Base-by-base conservation (phyloP, 345 rosid genomes). In the Geranium brycei region DNA sequence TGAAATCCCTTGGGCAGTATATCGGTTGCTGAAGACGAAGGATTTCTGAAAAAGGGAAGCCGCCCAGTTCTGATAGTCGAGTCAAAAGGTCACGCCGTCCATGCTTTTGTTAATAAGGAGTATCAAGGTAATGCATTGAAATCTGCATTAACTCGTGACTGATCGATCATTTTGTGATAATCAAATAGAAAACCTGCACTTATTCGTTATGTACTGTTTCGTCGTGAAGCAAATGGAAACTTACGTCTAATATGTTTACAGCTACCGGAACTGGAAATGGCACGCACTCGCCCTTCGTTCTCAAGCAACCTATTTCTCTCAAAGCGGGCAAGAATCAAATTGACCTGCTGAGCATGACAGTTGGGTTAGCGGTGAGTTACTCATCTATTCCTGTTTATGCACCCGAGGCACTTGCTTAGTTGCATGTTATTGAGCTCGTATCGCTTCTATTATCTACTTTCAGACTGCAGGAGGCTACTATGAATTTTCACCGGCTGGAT, bases 21-120 rank as follows among this genome's bases (percentile, higher is more conserved):
- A 68, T 64, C 60, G 66, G 82, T 87, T 47, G 75, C 40, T 58
- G 78, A 74, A 69, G 71, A 78, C 67, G 96, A 87, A 77, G 73
- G 77, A 65, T 84, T 70, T 80, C 69, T 86, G 60, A 82, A 79
- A 79, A 79, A 77, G 30, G 86, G 88, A 75, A 78, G 74, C 66
- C 65, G 17, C 17, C 82, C 91, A 6, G 74, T 80, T 75, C 91
- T 90, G 47, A 65, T 81, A 65, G 81, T 93, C 63, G 97, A 90
- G 66, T 93, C 99, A 51, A 80, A 85, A 72, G 99, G 97, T n/a
- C 95, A 88, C 75, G 90, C 90, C 57, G 86, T 90, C 69, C 95
- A 86, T 80, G 84, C 73, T 68, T 93, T 89, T 73, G 84, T 93
- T 67, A 90, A 93, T 79, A 79, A 83, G 62, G 65, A 82, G 65